phyloP scores from a whole-genome alignment of 2,329 filamentous ascomycete genomes.

The Acrodontium crateriforme region DNA sequence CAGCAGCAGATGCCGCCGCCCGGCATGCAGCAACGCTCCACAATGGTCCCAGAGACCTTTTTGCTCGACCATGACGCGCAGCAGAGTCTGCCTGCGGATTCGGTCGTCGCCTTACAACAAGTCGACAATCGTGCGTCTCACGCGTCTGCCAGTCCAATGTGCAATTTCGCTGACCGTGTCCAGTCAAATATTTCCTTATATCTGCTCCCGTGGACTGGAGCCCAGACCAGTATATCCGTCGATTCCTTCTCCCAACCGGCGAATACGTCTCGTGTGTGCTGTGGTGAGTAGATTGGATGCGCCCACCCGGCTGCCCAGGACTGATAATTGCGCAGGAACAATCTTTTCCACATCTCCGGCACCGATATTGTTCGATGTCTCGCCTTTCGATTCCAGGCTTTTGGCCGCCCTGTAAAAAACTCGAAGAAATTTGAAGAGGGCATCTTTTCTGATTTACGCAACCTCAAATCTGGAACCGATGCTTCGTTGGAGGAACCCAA shows the following conservation, averaged over 20 bases:
- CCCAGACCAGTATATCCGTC: conserved; percentile 87
- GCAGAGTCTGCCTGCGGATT: conserved; percentile 89
- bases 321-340: conserved; percentile 53
- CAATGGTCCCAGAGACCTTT: conserved; percentile 85
- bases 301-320: conserved; percentile 3
- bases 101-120: conserved; percentile 92
- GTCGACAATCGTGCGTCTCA: conserved; percentile 76
- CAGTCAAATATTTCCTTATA: conserved; percentile 99
- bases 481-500: conserved; percentile 97
- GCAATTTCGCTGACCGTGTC: neutral
- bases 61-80: conserved; percentile 96
- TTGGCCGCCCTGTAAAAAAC: conserved; percentile 96
- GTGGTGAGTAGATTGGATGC: conserved; percentile 43
- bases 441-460: conserved; percentile 96
- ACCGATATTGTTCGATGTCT: conserved; percentile 98
- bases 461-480: conserved; percentile 95
- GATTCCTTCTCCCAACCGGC: conserved; percentile 88
- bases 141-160: neutral
- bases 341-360: conserved; percentile 97
- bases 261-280: conserved; percentile 98
- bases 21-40: conserved; percentile 46
- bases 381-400: conserved; percentile 96
- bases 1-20: conserved; percentile 75
- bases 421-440: conserved; percentile 99
- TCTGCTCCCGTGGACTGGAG: conserved; percentile 98